Base-by-base conservation (phyloP, 2,329 filamentous ascomycete species). In the Pleomassaria siparia region DNA sequence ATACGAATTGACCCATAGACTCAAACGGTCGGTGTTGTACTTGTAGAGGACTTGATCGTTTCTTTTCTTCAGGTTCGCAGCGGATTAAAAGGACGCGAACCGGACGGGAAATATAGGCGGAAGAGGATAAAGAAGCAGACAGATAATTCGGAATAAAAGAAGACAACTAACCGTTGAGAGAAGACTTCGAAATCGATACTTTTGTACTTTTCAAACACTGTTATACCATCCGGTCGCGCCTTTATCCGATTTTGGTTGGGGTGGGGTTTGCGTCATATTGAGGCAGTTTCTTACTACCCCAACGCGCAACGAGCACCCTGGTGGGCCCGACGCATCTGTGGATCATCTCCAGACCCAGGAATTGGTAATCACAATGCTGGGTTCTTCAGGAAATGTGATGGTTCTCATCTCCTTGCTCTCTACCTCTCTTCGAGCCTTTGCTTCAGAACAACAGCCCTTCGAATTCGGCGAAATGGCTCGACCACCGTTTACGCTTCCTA, bases 401-500 rank as follows among this genome's bases (percentile, higher is more conserved):
- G 22, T 54, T 44, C 36, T 66, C 46, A 32, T 54, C 16, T 54
- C 51, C 29, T 28, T 62, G 29, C 33, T 55, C 44, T 51, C 53
- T 18, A 29, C 44, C 32, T 40, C 44, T 32, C 21, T 45, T 26
- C 39, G 16, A 16, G 48, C 52, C 33, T 30, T 55, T 43, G 60
- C 65, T 40, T 62, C 55, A 40, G 61, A 65, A 51, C 62, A 70
- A 56, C 60, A 70, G 40, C 63, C 65, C 16, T 66, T 67, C 40
- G 56, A 70, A 51, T 66, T 64, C 44, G 59, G 58, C 56, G 63
- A 51, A 16, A 72, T 72, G 70, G 60, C 67, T 51, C 49, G 59
- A 47, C 58, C 66, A 45, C 72, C 72, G 9, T 87, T 86, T 70
- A 79, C 75, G 7, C 82, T 89, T 4, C 86, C 86, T 28, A 71